These are phyloP conservation scores for Trichoderma hamatum DNA, from an alignment of 2,329 filamentous ascomycete genomes.

Conservation along the genomic window DNA sequence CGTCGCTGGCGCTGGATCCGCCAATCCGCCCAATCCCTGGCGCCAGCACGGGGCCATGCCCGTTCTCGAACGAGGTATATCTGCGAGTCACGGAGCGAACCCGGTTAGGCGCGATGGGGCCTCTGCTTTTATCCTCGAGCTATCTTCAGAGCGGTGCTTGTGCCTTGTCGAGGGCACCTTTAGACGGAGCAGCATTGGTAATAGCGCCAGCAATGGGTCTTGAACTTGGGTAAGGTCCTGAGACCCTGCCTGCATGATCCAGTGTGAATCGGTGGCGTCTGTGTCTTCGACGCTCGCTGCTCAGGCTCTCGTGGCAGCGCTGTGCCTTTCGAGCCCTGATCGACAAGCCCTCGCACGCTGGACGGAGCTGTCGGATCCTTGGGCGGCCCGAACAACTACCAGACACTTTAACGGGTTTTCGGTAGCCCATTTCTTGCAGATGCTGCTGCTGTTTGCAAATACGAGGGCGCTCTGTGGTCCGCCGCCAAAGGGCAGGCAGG, in stretches of 20 bases:
- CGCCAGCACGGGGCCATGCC: constrained; percentile 24
- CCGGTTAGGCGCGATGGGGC: constrained; percentile 16
- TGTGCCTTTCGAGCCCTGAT: constrained; percentile 9
- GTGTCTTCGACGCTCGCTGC: neutral
- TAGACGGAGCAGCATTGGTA: constrained; percentile 4
- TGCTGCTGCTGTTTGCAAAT: neutral
- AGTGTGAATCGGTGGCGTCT: constrained; percentile 12
- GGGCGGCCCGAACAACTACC: constrained; percentile 1
- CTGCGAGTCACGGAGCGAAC: constrained; percentile 28
- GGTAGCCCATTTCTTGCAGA: constrained; percentile 11
- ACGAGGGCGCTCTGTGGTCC: neutral
- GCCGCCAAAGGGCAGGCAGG: neutral
- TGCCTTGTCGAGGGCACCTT: neutral
- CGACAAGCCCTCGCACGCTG: constrained; percentile 16
- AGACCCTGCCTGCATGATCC: constrained; percentile 21
- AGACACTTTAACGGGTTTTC: neutral
- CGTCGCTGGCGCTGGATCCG: constrained; percentile 2
- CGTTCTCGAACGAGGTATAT: constrained; percentile 30
- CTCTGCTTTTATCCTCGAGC: constrained; percentile 1
- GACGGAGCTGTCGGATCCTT: constrained; percentile 23
- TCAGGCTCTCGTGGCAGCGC: constrained; percentile 6
- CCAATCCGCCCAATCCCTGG: constrained; percentile 24
- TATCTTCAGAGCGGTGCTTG: neutral
- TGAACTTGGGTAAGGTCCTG: neutral
- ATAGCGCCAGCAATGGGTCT: constrained; percentile 7